Evolutionary conservation across 1,139 yeast species (phyloP).

Genomic region (Yamadazyma songkhlaensis): DNA sequence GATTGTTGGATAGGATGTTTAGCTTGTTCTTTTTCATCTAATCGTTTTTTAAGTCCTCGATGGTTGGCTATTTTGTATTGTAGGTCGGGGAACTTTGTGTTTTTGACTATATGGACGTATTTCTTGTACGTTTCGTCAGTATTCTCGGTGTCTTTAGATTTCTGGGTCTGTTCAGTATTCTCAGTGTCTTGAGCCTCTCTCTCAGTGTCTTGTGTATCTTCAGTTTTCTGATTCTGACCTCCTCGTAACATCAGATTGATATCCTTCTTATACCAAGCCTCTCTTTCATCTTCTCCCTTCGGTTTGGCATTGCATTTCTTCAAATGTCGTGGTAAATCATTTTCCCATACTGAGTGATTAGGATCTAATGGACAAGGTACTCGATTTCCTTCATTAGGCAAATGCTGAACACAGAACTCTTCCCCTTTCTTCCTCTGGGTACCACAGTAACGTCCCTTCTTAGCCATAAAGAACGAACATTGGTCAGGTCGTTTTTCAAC

Average conservation of each 20-base stretch:
- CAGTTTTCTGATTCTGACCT: no score
- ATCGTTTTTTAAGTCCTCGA: conserved; percentile 32
- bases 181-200: no score
- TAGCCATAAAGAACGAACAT: conserved; percentile 47
- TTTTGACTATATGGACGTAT: conserved; percentile 16
- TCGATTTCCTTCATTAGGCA: conserved; percentile 29
- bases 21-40: conserved; percentile 41
- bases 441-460: conserved; percentile 55
- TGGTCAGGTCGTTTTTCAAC: conserved; percentile 13
- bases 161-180: neutral
- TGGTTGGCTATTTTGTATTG: conserved; percentile 19
- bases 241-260: conserved; percentile 25
- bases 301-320: conserved; percentile 56
- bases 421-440: conserved; percentile 54
- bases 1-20: conserved; percentile 86
- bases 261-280: conserved; percentile 44
- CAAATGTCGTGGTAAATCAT: conserved; percentile 55
- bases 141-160: conserved; percentile 1
- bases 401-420: conserved; percentile 64
- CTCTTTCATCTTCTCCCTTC: conserved; percentile 20
- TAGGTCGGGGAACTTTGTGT: conserved; percentile 12
- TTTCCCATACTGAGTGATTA: conserved; percentile 68
- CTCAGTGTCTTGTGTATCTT: no score
- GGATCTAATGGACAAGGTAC: conserved; percentile 79
- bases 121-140: conserved; percentile 15